A percentile compares a stretch with the other conserved stretches of the same genome.
Evolutionary conservation across 2,329 filamentous ascomycete genomes (phyloP).

Genomic region (Aspergillus persii): DNA sequence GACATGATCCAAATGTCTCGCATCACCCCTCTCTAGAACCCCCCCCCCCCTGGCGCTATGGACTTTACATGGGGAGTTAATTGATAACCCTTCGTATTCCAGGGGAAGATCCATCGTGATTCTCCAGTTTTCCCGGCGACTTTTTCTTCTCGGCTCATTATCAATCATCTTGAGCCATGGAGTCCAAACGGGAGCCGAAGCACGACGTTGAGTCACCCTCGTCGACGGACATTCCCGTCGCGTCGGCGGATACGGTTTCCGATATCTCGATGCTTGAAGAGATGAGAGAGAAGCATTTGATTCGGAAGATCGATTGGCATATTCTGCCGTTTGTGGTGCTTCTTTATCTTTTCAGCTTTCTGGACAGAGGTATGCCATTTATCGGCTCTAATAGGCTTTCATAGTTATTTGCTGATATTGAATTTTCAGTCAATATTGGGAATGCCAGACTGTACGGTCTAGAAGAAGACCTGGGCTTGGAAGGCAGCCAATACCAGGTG

Average conservation of each 20-base stretch:
- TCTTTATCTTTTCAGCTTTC: conserved; percentile 69
- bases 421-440: conserved; percentile 62
- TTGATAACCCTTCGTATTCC: background rate
- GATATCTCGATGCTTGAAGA: conserved; percentile 25
- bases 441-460: conserved; percentile 66
- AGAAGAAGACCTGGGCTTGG: conserved; percentile 60
- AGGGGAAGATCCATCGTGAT: background rate
- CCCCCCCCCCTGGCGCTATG: background rate
- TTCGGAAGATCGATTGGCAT: conserved; percentile 42
- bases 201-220: background rate
- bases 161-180: conserved; percentile 1
- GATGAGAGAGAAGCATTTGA: conserved; percentile 28
- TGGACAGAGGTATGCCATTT: conserved; percentile 55
- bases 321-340: conserved; percentile 43
- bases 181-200: conserved; percentile 4
- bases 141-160: background rate
- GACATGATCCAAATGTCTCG: background rate
- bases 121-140: background rate
- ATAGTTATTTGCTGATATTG: background rate
- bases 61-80: background rate
- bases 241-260: conserved; percentile 13
- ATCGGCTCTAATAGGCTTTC: background rate
- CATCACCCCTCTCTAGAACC: background rate
- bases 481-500: conserved; percentile 67
- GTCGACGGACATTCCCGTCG: conserved; percentile 4